These are phyloP conservation scores for Candida dendrica DNA, from an alignment of 805 yeast genomes.

Conservation along the genomic window DNA sequence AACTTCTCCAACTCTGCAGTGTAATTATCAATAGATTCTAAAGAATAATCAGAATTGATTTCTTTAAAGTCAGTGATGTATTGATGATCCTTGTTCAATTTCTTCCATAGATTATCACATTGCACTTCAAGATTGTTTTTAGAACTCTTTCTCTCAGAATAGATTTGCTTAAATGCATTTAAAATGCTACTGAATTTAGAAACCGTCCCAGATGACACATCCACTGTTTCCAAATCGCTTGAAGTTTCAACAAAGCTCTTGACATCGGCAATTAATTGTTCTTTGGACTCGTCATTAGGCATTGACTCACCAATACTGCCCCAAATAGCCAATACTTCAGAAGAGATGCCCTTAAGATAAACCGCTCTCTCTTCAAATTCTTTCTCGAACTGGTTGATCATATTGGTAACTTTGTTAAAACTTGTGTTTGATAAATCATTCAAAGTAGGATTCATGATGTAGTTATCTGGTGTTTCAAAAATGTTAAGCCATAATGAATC, in stretches of 20 bases:
- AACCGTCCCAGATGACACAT: slow-evolving; percentile 1
- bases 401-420: slow-evolving; percentile 4
- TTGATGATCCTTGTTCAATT: slow-evolving; percentile 40
- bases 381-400: slow-evolving; percentile 9
- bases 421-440: slow-evolving; percentile 16
- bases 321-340: slow-evolving; percentile 6
- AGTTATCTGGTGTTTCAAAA: slow-evolving; percentile 13
- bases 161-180: slow-evolving; percentile 8
- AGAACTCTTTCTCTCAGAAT: slow-evolving; percentile 21
- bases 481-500: slow-evolving; percentile 6
- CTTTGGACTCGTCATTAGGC: not conserved
- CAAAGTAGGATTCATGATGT: slow-evolving; percentile 16
- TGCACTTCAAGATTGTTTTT: slow-evolving; percentile 26
- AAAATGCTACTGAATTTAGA: not conserved
- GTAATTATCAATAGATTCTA: slow-evolving; percentile 40
- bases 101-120: slow-evolving; percentile 49
- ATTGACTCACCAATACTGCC: slow-evolving; percentile 3
- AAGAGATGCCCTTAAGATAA: slow-evolving; percentile 4
- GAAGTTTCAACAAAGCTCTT: slow-evolving; percentile 2
- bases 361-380: slow-evolving; percentile 7
- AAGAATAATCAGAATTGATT: slow-evolving; percentile 39
- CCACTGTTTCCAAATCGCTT: slow-evolving; percentile 5
- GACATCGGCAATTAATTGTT: not conserved
- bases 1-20: slow-evolving; percentile 51
- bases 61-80: slow-evolving; percentile 33